Evolutionary conservation across 2,329 filamentous ascomycete genomes (phyloP), one percentile per base, ranked within the genome.

Genomic region (Aspergillus fumigatus): DNA sequence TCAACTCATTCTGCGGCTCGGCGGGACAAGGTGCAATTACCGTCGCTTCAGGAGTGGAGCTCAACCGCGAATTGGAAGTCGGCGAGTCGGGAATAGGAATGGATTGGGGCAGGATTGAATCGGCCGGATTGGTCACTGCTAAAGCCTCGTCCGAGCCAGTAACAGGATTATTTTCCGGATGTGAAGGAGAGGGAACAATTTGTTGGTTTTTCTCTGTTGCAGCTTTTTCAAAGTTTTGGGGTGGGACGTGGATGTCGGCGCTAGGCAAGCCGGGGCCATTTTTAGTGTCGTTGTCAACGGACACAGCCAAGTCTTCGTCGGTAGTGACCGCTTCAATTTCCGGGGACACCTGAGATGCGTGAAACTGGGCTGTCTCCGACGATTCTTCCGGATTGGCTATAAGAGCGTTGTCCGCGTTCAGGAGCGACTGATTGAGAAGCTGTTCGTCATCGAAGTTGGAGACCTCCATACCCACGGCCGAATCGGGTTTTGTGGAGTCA

Each of bases 201-300:
- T 66, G 63, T 59, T 57, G 32, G 11, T 3, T 38, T 38, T 17
- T 7, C 32, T 38, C 57, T 50, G 62, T 62, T 57, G 64, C 58
- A 60, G 59, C 58, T 51, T 62, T 64, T 59, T 62, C 53, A 58
- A 63, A 59, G 53, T 58, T 61, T 62, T 62, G 56, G 59, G 62
- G 69, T 69, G 70, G 67, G 57, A 64, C 65, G 52, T 67, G 61
- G 54, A 61, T 52, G 56, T 57, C 58, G 61, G 63, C 68, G 62
- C 68, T 70, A 69, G 69, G 59, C 62, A 65, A 65, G 61, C 64
- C 62, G 63, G 66, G 61, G 59, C 65, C 63, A 55, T 62, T 64
- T 57, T 68, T 67, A 65, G 65, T 57, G 54, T 67, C 61, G 51
- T 53, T 63, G 57, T 59, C 61, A 56, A 50, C 57, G 59, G 59